Evolutionary conservation across 2,329 filamentous ascomycete genomes (phyloP).

Genomic region (Blastomyces percursus): DNA sequence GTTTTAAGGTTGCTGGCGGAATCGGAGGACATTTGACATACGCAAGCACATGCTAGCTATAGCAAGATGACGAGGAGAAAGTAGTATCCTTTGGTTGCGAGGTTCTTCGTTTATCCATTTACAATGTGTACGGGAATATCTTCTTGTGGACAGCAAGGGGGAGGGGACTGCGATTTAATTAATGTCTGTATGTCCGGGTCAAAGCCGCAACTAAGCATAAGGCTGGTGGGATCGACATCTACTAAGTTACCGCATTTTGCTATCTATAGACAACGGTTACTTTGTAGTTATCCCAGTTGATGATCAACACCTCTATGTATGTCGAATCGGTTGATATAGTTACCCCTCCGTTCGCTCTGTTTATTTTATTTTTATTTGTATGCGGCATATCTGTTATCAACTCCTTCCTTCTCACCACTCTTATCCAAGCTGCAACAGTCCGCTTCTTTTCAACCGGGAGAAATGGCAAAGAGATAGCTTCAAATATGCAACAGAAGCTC

Average conservation of each 20-base stretch:
- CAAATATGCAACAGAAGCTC: background rate
- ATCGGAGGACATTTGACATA: background rate
- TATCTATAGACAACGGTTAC: too few species aligned
- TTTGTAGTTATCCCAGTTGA: background rate
- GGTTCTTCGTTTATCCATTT: background rate
- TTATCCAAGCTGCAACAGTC: background rate
- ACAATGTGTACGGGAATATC: too few species aligned
- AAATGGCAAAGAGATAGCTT: background rate
- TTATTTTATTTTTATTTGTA: too few species aligned
- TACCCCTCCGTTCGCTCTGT: background rate
- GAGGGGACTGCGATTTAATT: background rate
- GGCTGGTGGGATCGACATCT: too few species aligned
- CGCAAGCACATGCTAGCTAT: background rate
- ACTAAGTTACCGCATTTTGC: too few species aligned
- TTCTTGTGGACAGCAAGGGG: too few species aligned
- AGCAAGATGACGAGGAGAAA: background rate
- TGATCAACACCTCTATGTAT: background rate
- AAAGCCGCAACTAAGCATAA: background rate
- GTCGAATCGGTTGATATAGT: background rate
- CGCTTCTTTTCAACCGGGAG: background rate
- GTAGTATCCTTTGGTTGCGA: background rate
- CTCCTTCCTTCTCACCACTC: background rate
- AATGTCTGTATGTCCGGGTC: background rate
- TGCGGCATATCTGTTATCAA: background rate
- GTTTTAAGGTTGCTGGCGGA: background rate